These are phyloP conservation scores for Zelonia costaricensis DNA, from an alignment of 208 protist species.

Conservation along the genomic window DNA sequence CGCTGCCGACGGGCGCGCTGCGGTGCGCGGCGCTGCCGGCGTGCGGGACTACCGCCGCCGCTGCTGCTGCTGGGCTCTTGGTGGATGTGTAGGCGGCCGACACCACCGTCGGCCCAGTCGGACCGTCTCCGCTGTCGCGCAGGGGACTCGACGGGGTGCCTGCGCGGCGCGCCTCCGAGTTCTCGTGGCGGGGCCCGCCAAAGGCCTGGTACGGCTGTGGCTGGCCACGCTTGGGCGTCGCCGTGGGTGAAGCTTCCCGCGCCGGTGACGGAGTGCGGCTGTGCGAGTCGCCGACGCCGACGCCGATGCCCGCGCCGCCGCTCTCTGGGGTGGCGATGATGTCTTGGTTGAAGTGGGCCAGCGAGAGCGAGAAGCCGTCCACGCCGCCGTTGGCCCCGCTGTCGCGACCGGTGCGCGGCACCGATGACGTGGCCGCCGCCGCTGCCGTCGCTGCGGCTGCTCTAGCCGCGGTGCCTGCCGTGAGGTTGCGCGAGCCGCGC, in stretches of 20 bases:
- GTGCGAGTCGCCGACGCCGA: background rate
- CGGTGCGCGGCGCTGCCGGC: background rate
- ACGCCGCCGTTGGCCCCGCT: background rate
- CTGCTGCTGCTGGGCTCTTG: background rate
- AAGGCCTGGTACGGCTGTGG: background rate
- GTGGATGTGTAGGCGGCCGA: background rate
- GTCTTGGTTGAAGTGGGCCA: constrained; percentile 32
- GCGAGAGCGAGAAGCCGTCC: constrained; percentile 23
- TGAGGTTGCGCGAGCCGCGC: constrained; percentile 5
- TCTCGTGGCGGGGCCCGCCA: background rate
- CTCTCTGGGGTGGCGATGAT: background rate
- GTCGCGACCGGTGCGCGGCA: background rate
- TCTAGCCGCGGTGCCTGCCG: background rate
- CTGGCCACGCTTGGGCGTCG: background rate
- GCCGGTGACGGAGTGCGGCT: constrained; percentile 13
- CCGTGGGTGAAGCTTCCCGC: constrained; percentile 2
- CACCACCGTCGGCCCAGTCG: too few relatives aligned
- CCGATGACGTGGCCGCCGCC: too few relatives aligned
- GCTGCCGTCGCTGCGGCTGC: background rate
- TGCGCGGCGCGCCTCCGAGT: too few relatives aligned
- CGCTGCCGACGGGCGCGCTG: too few relatives aligned
- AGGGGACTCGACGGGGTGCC: too few relatives aligned
- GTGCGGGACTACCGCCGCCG: background rate
- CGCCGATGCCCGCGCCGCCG: background rate
- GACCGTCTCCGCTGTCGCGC: too few relatives aligned